A percentile compares a stretch with the other conserved stretches of the same genome.
These are phyloP conservation scores for Kuraishia capsulata DNA, from an alignment of 805 yeast genomes.

Conservation along the genomic window DNA sequence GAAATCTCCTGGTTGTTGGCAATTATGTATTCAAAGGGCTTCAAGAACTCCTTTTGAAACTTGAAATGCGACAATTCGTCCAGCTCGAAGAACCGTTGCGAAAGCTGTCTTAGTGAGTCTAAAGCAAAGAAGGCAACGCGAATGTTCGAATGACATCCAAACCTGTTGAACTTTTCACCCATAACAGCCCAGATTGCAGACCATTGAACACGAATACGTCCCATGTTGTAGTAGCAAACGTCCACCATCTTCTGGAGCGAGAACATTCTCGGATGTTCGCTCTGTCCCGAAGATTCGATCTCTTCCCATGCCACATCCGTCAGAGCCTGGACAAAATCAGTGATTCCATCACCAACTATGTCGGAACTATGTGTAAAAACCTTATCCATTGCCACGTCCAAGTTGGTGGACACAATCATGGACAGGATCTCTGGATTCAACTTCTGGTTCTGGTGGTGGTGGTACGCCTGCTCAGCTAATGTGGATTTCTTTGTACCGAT, in stretches of 20 bases:
- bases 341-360: conserved; percentile 76
- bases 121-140: conserved; percentile 83
- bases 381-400: conserved; percentile 76
- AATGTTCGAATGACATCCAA: conserved; percentile 71
- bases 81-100: conserved; percentile 84
- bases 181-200: conserved; percentile 89
- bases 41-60: conserved; percentile 88
- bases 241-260: conserved; percentile 94
- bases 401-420: conserved; percentile 52
- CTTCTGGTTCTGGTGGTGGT: conserved; percentile 64
- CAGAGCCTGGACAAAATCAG: conserved; percentile 78
- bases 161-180: conserved; percentile 81
- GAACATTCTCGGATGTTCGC: conserved; percentile 80
- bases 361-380: conserved; percentile 77
- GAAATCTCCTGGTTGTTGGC: conserved; percentile 55
- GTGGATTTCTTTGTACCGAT: conserved; percentile 29
- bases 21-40: conserved; percentile 80
- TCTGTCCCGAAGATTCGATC: conserved; percentile 77
- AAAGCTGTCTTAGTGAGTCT: conserved; percentile 87
- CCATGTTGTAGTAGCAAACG: conserved; percentile 96
- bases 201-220: conserved; percentile 94
- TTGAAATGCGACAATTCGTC: conserved; percentile 94
- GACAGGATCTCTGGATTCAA: conserved; percentile 49
- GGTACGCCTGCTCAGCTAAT: conserved; percentile 59
- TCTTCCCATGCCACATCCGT: conserved; percentile 86